Evolutionary conservation across 148 eudicot species (phyloP), one percentile per base, ranked within the genome.

Genomic region (Heliamphora exappendiculata): DNA sequence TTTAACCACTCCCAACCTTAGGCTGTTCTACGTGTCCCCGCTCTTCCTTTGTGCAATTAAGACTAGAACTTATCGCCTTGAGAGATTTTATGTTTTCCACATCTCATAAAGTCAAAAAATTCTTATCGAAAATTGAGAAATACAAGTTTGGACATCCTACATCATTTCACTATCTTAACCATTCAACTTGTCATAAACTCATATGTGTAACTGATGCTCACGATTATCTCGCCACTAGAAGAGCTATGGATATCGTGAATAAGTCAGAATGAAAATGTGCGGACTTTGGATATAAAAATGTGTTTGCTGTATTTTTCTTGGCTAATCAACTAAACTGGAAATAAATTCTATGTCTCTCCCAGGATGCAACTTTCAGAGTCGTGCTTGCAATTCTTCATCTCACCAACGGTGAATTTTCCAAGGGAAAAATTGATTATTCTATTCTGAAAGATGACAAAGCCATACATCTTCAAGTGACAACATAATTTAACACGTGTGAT

Each of bases 221-320:
- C 49, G 98, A 91, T 37, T 93, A 88, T 82, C 91, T 93, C 82
- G 92, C 88, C 50, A 93, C 96, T 65, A 88, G 98, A 84, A 87
- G 93, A 84, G 98, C 96, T 74, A 93, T 93, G 98, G 96, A 85
- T 87, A 79, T 93, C 67, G 98, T 93, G 98, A 28, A 91, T 93
- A 74, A 93, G 88, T 81, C 83, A 87, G 76, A 83, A 78, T 67
- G 93, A 93, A 70, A 96, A 93, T 91, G 97, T 91, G 81, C 45
- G 67, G 39, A 66, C 45, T 31, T 69, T 63, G 29, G 13, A 20
- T 76, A 10, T 42, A 36, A 69, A 14, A 4, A 63, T 51, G 39
- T 67, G 20, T 67, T 60, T 34, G 57, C 47, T 39, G 22, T 44
- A 67, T 44, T 60, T 47, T 22, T 54, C 49, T 17, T 49, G 24